phyloP scores from a whole-genome alignment of 768 basidiomycete species.

The Astraeus odoratus region DNA sequence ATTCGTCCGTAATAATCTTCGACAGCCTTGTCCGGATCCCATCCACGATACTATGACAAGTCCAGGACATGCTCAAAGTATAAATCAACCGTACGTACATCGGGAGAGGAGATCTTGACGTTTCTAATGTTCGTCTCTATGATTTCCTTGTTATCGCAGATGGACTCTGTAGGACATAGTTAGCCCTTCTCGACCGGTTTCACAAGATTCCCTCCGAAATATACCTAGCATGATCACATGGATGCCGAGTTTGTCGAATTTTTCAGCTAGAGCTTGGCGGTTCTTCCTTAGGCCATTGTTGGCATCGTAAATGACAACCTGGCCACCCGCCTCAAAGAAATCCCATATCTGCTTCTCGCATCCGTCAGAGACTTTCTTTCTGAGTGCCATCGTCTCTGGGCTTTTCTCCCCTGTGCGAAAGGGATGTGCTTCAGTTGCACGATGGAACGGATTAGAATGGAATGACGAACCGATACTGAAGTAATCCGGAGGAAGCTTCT shows the following conservation, averaged over 20 bases:
- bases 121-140: constrained; percentile 92
- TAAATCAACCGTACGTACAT: constrained; percentile 47
- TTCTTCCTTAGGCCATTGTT: constrained; percentile 78
- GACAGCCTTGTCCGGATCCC: constrained; percentile 90
- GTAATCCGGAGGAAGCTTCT: constrained; percentile 87
- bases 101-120: constrained; percentile 97
- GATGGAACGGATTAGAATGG: neutral
- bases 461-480: constrained; percentile 64
- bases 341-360: constrained; percentile 87
- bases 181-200: neutral
- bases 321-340: constrained; percentile 81
- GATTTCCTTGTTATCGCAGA: constrained; percentile 88
- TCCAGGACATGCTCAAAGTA: constrained; percentile 1
- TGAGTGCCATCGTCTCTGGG: constrained; percentile 69
- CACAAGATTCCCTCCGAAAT: constrained; percentile 6
- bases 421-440: constrained; percentile 1
- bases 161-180: constrained; percentile 52
- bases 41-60: constrained; percentile 70
- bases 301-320: constrained; percentile 98
- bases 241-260: constrained; percentile 78
- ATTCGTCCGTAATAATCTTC: constrained; percentile 91
- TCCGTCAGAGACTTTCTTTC: constrained; percentile 68
- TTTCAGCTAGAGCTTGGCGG: constrained; percentile 70
- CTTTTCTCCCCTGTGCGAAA: constrained; percentile 59
- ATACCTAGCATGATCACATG: constrained; percentile 92